Evolutionary conservation across 495 filamentous ascomycete species (phyloP).

Genomic region (Podospora pseudoanserina): DNA sequence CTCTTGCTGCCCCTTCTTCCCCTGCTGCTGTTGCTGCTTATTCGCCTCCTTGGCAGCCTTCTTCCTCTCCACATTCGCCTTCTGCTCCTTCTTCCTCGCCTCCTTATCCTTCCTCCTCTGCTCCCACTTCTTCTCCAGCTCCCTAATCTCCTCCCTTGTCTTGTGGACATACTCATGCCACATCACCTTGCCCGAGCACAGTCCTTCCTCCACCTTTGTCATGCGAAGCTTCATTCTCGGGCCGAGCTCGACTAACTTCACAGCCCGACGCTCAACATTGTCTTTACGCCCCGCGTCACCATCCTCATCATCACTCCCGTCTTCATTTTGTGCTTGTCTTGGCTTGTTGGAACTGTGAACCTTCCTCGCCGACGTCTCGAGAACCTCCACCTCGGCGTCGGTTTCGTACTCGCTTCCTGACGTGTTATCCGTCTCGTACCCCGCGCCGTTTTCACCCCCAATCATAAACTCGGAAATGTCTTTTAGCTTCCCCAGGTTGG

Average conservation of each 20-base stretch:
- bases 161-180: constrained; percentile 96
- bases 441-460: constrained; percentile 66
- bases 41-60: constrained; percentile 52
- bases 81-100: constrained; percentile 72
- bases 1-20: constrained; percentile 54
- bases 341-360: constrained; percentile 58
- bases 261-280: constrained; percentile 71
- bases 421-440: constrained; percentile 78
- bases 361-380: constrained; percentile 67
- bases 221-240: constrained; percentile 85
- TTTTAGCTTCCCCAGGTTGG: constrained; percentile 83
- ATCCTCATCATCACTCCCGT: constrained; percentile 31
- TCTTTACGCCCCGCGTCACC: constrained; percentile 36
- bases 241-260: constrained; percentile 88
- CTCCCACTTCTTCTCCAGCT: constrained; percentile 78
- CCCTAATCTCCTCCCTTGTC: constrained; percentile 67
- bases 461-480: constrained; percentile 97
- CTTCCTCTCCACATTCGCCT: constrained; percentile 84
- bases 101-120: constrained; percentile 75
- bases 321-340: constrained; percentile 33
- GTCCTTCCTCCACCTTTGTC: constrained; percentile 93
- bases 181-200: constrained; percentile 88
- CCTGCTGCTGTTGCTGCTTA: constrained; percentile 43
- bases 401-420: constrained; percentile 90
- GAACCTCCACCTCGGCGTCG: constrained; percentile 91